A percentile compares a stretch with the other conserved stretches of the same genome.
These are phyloP conservation scores for Acer negundo DNA, from an alignment of 345 rosid genomes.

Conservation along the genomic window DNA sequence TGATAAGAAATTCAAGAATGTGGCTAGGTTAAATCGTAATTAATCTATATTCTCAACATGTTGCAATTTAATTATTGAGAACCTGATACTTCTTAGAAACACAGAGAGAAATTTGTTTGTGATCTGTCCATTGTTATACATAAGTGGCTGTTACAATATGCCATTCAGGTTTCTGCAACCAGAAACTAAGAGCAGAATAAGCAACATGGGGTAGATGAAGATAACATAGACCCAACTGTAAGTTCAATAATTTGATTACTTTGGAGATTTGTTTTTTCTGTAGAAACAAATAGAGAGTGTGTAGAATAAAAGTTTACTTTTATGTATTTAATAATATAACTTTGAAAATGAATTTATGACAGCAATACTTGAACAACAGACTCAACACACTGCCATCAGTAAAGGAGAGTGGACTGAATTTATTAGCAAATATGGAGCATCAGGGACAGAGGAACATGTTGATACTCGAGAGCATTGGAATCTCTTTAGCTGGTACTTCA, in stretches of 20 bases:
- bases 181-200: neutral
- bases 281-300: no score
- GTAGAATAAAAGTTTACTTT: neutral
- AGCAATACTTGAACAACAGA: neutral
- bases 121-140: neutral
- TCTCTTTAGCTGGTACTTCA: no score
- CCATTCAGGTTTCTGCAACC: neutral
- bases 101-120: neutral
- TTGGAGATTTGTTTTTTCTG: neutral
- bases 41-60: no score
- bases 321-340: neutral
- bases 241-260: neutral
- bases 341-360: neutral
- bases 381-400: neutral
- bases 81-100: no score
- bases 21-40: neutral
- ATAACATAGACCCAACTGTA: conserved; percentile 1
- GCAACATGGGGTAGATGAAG: neutral
- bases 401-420: neutral
- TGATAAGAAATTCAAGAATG: neutral
- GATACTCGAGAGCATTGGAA: no score
- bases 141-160: neutral
- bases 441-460: no score
- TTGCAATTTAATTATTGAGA: no score
- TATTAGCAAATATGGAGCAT: no score